Evolutionary conservation across 2,329 filamentous ascomycete species (phyloP).

Genomic region (Aspergillus sp.): DNA sequence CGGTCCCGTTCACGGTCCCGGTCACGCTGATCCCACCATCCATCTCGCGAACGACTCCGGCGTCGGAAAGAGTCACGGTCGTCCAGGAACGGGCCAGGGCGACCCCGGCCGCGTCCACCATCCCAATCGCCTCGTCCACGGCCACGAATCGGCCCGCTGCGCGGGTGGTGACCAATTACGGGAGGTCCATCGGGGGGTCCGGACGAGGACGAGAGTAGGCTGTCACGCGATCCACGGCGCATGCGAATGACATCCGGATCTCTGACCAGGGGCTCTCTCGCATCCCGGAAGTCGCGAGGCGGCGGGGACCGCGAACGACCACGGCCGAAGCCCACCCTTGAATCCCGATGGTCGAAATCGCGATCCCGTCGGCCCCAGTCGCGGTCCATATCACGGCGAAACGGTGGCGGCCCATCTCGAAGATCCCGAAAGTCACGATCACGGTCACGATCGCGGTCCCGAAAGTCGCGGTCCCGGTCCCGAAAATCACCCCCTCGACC

Average conservation of each 20-base stretch:
- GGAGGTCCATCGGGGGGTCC: conserved; percentile 28
- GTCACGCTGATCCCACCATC: conserved; percentile 27
- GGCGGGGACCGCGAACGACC: conserved; percentile 39
- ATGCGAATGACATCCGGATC: conserved; percentile 34
- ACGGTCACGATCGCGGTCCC: conserved; percentile 39
- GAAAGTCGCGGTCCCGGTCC: conserved; percentile 56
- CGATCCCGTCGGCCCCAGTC: conserved; percentile 42
- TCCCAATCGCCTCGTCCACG: conserved; percentile 38
- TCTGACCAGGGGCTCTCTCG: conserved; percentile 27
- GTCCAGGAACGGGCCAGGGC: conserved; percentile 32
- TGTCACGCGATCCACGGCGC: conserved; percentile 39
- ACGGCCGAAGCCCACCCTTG: conserved; percentile 37
- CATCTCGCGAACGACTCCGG: conserved; percentile 36
- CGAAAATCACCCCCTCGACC: conserved; percentile 25
- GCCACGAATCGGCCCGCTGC: conserved; percentile 33
- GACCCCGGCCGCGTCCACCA: conserved; percentile 33
- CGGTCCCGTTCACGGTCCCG: conserved; percentile 32
- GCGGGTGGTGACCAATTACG: conserved; percentile 24
- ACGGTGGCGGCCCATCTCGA: conserved; percentile 34
- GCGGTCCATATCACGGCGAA: conserved; percentile 35
- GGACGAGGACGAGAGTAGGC: conserved; percentile 30
- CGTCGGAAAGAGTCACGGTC: conserved; percentile 37
- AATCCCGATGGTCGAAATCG: conserved; percentile 39
- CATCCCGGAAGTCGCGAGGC: conserved; percentile 33
- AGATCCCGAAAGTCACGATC: conserved; percentile 33